Percentiles rank a stretch among this genome's conserved stretches.
Conservation (phyloP, 2,329 filamentous ascomycete genomes). For the Colletotrichum sidae region DNA sequence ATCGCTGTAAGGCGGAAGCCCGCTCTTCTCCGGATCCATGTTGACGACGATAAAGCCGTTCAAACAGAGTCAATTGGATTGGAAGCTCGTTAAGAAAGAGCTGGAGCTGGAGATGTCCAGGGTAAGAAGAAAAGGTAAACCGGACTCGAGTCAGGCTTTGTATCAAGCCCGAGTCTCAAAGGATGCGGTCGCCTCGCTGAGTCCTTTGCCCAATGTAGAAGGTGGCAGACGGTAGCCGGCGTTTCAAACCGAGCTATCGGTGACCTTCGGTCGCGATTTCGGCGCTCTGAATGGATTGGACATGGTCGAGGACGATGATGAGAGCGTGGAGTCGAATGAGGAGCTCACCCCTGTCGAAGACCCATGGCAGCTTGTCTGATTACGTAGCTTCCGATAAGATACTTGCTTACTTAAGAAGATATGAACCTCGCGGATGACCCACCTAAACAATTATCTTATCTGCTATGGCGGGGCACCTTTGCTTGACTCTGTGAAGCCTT, state of each 20-base stretch:
- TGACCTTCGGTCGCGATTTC: constrained; percentile 33
- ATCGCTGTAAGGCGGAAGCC: constrained; percentile 58
- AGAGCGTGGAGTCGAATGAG: constrained; percentile 36
- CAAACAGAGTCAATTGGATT: constrained; percentile 1
- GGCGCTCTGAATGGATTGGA: constrained; percentile 31
- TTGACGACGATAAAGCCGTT: background rate
- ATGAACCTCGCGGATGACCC: no score
- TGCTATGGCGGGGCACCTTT: background rate
- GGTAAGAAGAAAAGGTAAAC: background rate
- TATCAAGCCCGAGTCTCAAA: background rate
- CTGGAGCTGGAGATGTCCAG: background rate
- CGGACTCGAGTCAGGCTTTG: constrained; percentile 14
- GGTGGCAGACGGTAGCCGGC: constrained; percentile 28
- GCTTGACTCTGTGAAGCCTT: no score
- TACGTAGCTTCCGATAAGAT: constrained; percentile 32
- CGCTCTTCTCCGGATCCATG: constrained; percentile 51
- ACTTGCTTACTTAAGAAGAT: constrained; percentile 6
- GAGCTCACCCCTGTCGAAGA: constrained; percentile 29
- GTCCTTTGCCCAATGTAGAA: constrained; percentile 33
- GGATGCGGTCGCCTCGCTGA: constrained; percentile 17
- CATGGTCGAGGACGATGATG: constrained; percentile 30
- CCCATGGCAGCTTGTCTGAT: constrained; percentile 17
- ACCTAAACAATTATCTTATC: constrained; percentile 2
- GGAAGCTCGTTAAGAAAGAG: background rate
- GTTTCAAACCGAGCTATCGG: constrained; percentile 30